A percentile compares a stretch with the other conserved stretches of the same genome.
phyloP scores from a whole-genome alignment of 805 yeast species.

The Blastobotrys attinorum region DNA sequence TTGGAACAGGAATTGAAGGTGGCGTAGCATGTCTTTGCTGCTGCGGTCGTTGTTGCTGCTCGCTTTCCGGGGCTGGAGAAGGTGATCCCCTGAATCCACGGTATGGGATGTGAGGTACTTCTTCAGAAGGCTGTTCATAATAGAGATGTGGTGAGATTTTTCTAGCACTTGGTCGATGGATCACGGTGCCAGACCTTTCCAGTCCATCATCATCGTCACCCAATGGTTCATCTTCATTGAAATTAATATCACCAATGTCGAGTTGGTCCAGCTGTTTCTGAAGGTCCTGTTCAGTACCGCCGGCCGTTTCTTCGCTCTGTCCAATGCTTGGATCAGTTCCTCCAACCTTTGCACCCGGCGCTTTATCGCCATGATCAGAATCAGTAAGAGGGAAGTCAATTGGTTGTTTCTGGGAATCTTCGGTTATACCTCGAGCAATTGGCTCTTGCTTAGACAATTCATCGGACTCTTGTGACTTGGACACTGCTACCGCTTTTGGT shows the following conservation, averaged over 20 bases:
- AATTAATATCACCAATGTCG: background rate
- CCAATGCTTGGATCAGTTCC: background rate
- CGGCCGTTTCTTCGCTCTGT: background rate
- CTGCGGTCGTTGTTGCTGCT: background rate
- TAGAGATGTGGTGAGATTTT: background rate
- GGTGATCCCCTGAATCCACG: background rate
- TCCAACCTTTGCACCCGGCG: slow-evolving; percentile 16
- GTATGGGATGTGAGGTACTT: background rate
- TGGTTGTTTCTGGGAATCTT: background rate
- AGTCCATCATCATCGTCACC: slow-evolving; percentile 1
- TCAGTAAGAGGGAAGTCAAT: background rate
- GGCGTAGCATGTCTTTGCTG: background rate
- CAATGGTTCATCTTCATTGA: background rate
- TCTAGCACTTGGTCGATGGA: background rate
- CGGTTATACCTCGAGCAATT: background rate
- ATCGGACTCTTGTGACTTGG: no score
- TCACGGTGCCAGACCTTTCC: slow-evolving; percentile 1
- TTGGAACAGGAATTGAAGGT: background rate
- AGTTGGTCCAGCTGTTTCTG: background rate
- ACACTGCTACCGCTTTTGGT: no score
- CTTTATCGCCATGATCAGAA: background rate
- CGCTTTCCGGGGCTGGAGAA: background rate
- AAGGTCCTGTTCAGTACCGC: background rate
- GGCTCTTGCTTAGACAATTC: background rate
- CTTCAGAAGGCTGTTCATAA: background rate